Conservation (phyloP, 225 moss, liverwort and hornwort genomes). For the Sphagnum tenellum region DNA sequence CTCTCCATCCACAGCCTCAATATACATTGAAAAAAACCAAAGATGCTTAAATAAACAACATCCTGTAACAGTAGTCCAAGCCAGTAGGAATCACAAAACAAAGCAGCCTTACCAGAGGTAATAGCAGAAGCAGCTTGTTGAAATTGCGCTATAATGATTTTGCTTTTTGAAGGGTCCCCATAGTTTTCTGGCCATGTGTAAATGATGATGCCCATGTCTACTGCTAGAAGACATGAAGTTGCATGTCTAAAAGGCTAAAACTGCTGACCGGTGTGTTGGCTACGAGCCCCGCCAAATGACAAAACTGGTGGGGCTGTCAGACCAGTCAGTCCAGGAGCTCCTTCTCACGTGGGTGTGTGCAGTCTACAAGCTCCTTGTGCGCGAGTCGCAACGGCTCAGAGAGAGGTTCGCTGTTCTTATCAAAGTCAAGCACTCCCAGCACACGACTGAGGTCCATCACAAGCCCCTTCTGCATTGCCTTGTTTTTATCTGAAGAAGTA, state of each 20-base stretch:
- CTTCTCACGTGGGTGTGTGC: background rate
- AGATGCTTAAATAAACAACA: too few species aligned
- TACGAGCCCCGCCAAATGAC: constrained; percentile 65
- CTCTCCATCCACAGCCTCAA: too few species aligned
- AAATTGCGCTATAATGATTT: constrained; percentile 63
- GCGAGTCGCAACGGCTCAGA: background rate
- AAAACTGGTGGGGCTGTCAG: too few species aligned
- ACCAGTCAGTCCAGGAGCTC: background rate
- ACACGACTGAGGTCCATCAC: background rate
- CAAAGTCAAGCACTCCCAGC: background rate
- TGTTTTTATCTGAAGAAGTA: background rate
- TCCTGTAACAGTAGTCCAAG: too few species aligned
- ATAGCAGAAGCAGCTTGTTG: constrained; percentile 74
- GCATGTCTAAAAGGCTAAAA: constrained; percentile 64
- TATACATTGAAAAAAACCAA: too few species aligned
- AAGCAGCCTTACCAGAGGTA: constrained; percentile 59
- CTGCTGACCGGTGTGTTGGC: constrained; percentile 80
- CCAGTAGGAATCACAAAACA: too few species aligned
- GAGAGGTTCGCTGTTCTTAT: background rate
- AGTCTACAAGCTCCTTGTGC: background rate
- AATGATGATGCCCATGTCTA: constrained; percentile 78
- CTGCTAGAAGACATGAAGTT: constrained; percentile 59
- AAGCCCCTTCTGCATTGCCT: background rate
- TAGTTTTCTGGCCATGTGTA: constrained; percentile 83
- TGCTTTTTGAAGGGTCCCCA: constrained; percentile 88